Evolutionary conservation across 2,329 filamentous ascomycete genomes (phyloP), one percentile per base, ranked within the genome.

Genomic region (Aspergillus sp.): DNA sequence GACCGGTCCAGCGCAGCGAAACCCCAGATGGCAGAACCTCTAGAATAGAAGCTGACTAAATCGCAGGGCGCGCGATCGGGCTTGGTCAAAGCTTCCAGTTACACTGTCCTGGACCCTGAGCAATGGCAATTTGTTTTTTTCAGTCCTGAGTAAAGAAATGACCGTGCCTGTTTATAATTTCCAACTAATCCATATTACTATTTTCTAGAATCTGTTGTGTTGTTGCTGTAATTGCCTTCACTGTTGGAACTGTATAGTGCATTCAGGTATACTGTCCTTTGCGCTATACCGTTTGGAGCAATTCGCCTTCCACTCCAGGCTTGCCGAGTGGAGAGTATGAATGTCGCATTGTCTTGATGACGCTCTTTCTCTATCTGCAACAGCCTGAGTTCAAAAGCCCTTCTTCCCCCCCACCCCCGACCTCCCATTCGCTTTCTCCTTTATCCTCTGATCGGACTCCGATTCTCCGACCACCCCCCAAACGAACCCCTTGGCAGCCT

Each of bases 61-160:
- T 65, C 39, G 46, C 46, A 51, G 45, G 52, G 51, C 58, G 50
- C 62, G 63, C 62, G 64, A 68, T 65, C 65, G 12, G 50, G 55
- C 48, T 49, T 68, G 67, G 66, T 57, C 67, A 60, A 65, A 69
- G 67, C 67, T 63, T 55, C 23, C 33, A 39, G 14, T 14, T 21
- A 8, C 19, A 8, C 21, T 37, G 12, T 17, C 23, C 44, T n/a
- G 14, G 44, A 31, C 23, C 44, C 23, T 46, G 23, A 31, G 23
- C 8, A 9, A 9, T 12, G 17, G 44, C 5, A 31, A 15, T 31
- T 11, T 14, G 25, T n/a, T 8, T 14, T 21, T 46, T 45, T 3
- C 14, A 12, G 23, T 15, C 21, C 23, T 27, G n/a, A 14, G 6
- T 4, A 17, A 11, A 31, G n/a, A n/a, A 46, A 31, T 27, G 6